Evolutionary conservation across 2,329 filamentous ascomycete genomes (phyloP).

Genomic region (Botrytis deweyae): DNA sequence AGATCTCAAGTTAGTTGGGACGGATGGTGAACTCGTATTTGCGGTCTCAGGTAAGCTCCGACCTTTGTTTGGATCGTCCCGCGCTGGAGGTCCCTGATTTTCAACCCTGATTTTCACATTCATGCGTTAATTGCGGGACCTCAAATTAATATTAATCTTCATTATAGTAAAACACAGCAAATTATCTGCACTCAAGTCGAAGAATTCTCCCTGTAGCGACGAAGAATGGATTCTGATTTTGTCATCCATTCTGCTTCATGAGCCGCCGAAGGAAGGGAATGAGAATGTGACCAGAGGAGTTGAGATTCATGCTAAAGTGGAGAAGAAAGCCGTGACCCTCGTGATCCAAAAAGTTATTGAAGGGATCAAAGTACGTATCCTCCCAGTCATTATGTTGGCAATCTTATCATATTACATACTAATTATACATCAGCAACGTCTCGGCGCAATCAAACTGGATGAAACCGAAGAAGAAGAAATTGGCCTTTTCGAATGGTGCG

Average conservation of each 20-base stretch:
- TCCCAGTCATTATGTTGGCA: neutral
- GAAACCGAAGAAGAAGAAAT: constrained; percentile 54
- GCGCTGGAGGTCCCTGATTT: constrained; percentile 27
- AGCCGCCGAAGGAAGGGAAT: constrained; percentile 43
- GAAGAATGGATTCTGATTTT: constrained; percentile 68
- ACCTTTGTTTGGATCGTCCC: constrained; percentile 29
- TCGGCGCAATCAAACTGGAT: constrained; percentile 64
- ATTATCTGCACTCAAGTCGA: constrained; percentile 52
- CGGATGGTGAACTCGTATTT: constrained; percentile 48
- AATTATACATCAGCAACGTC: constrained; percentile 54
- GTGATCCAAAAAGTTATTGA: constrained; percentile 64
- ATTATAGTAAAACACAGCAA: constrained; percentile 56
- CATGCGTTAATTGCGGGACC: constrained; percentile 36
- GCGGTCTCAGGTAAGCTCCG: constrained; percentile 33
- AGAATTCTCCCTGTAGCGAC: constrained; percentile 54
- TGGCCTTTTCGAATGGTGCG: constrained; percentile 70
- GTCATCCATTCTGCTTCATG: constrained; percentile 53
- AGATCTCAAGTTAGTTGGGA: constrained; percentile 66
- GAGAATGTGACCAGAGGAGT: constrained; percentile 59
- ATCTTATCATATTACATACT: constrained; percentile 23
- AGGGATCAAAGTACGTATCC: constrained; percentile 62
- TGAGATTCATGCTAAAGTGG: constrained; percentile 60
- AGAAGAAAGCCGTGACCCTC: constrained; percentile 55
- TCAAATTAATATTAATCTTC: constrained; percentile 28
- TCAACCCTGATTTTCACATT: constrained; percentile 26